Base-by-base conservation (phyloP, 169 alveolate genomes). In the Eimeria falciformis region DNA sequence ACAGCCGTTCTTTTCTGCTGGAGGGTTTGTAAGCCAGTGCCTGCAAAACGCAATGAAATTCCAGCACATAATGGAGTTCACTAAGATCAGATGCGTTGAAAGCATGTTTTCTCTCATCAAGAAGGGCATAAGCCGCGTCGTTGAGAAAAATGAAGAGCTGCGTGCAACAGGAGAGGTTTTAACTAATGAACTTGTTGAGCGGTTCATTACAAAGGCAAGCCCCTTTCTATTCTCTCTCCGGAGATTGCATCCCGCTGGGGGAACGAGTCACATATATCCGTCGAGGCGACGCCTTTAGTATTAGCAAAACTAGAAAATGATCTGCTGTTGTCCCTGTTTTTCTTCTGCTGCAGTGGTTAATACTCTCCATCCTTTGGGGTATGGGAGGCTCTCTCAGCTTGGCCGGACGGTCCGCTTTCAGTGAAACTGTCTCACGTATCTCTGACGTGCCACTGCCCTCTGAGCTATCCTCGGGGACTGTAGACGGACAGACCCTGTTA, bases 11-110 rank as follows among this genome's bases (percentile, higher is more conserved):
- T 97, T 97, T 91, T 95, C 93, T n/a, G 95, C 92, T 12, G 97
- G 96, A 62, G 97, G 97, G 3, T 86, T 94, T 18, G 95, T 85
- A 17, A 91, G 96, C 45, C 93, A 96, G 94, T 93, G 96, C 37
- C 85, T 97, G 7, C 95, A 96, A 73, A 95, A 91, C 37, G 97
- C 98, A 0, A 92, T 85, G 71, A 93, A 94, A 75, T 90, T 91
- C 71, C 95, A 96, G 23, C 99, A 98, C 95, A 96, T 98, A 53
- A 98, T 98, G 99, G 97, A 97, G 29, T 98, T 96, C 93, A 98
- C 99, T 1, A 94, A 95, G 85, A 97, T 98, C 33, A 93, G 99
- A 79, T 98, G 97, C 5, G 37, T 98, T 21, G 99, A 98, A 85
- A 95, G 98, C 55, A 95, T 96, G 95, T 97, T 97, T 91, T 97